phyloP scores from a whole-genome alignment of 768 basidiomycete genomes.

The Leccinum sublutescens region DNA sequence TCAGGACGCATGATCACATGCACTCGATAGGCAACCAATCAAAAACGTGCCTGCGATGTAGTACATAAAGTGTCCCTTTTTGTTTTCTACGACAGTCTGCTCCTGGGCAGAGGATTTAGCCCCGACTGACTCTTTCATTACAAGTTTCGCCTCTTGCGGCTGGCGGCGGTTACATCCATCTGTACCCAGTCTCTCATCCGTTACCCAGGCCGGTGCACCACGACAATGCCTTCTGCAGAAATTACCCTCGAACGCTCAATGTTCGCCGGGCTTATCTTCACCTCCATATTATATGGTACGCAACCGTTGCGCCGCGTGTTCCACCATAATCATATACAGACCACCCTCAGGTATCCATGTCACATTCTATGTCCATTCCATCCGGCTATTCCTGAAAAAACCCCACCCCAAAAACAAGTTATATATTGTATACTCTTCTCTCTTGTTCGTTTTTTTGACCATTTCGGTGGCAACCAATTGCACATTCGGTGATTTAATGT shows the following conservation, averaged over 20 bases:
- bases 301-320: not conserved
- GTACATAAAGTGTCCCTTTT: no score
- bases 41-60: no score
- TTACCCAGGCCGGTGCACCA: no score
- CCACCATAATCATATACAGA: not conserved
- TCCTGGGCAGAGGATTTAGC: no score
- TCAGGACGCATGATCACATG: no score
- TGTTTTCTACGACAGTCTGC: no score
- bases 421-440: not conserved
- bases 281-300: not conserved
- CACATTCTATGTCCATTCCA: not conserved
- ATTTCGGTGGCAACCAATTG: not conserved
- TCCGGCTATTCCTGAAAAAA: not conserved
- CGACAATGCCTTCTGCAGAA: not conserved
- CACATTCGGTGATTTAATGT: not conserved
- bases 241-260: not conserved
- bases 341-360: not conserved
- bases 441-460: not conserved
- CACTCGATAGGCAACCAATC: no score
- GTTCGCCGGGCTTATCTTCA: not conserved
- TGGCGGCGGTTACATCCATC: no score
- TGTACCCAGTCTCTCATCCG: no score
- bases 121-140: no score
- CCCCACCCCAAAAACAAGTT: not conserved
- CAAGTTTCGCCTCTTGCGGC: no score